Conservation (phyloP, 2,329 filamentous ascomycete species). For the Allantophomopsis lycopodina region DNA sequence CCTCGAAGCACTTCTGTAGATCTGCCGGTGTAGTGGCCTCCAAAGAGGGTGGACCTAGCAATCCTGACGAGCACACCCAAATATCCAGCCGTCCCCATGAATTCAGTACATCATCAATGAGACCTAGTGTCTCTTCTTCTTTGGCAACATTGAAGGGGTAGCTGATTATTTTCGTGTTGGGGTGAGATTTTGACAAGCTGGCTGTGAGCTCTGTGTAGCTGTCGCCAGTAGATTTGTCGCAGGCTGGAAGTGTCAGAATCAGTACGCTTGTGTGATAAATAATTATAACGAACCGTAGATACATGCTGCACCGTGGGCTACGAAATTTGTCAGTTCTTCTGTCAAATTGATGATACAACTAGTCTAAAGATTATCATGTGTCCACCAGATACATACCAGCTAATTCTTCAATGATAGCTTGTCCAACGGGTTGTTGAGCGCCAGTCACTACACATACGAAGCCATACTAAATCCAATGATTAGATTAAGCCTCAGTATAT, state of each 20-base stretch:
- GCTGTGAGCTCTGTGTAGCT: conserved; percentile 25
- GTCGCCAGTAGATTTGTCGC: conserved; percentile 28
- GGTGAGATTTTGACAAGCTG: conserved; percentile 26
- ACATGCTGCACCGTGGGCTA: conserved; percentile 49
- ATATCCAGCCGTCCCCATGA: conserved; percentile 44
- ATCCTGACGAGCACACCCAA: conserved; percentile 42
- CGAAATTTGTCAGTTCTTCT: conserved; percentile 6
- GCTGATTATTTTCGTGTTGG: conserved; percentile 45
- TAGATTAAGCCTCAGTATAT: not conserved
- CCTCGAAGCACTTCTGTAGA: conserved; percentile 42
- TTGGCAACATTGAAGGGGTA: conserved; percentile 45
- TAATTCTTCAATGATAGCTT: conserved; percentile 43
- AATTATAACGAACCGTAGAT: conserved; percentile 32
- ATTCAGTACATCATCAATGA: conserved; percentile 51
- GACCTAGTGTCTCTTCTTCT: conserved; percentile 42
- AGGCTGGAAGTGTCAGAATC: conserved; percentile 21
- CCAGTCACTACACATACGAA: conserved; percentile 53
- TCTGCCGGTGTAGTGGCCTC: conserved; percentile 39
- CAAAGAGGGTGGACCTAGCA: conserved; percentile 42
- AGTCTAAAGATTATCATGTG: not conserved
- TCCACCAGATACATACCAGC: conserved; percentile 27
- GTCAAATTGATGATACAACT: too few relatives aligned
- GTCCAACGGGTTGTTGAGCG: conserved; percentile 43
- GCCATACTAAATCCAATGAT: conserved; percentile 30
- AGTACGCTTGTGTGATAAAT: too few relatives aligned